Conservation (phyloP, 768 basidiomycete genomes). For the Mycena alexandri region DNA sequence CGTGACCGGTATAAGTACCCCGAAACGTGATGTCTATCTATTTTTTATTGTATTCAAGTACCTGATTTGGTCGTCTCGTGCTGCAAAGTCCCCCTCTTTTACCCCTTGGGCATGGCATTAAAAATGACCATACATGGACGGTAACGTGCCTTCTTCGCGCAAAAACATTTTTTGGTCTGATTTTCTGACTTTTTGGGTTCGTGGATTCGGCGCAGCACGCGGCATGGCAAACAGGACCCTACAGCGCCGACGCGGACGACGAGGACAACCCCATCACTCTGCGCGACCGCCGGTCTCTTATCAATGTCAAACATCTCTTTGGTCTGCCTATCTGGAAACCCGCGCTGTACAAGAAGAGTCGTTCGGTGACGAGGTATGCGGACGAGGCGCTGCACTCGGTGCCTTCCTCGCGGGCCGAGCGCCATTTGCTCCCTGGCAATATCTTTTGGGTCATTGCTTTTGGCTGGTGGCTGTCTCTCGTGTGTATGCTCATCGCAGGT, state of each 20-base stretch:
- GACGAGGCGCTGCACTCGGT: constrained; percentile 94
- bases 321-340: constrained; percentile 99
- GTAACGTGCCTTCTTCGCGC: too few species aligned
- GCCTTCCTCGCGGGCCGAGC: constrained; percentile 93
- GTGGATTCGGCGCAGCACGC: constrained; percentile 38
- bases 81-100: too few species aligned
- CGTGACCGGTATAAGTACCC: too few species aligned
- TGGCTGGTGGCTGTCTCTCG: constrained; percentile 92
- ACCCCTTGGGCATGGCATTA: too few species aligned
- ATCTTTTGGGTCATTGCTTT: constrained; percentile 91
- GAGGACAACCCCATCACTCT: constrained; percentile 93
- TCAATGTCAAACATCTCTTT: constrained; percentile 99
- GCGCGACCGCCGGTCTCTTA: constrained; percentile 95
- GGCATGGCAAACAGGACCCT: constrained; percentile 59
- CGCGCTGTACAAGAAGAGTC: constrained; percentile 96
- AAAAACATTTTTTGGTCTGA: too few species aligned
- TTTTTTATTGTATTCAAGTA: too few species aligned
- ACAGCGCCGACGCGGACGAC: constrained; percentile 47
- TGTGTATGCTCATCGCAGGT: constrained; percentile 75
- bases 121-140: too few species aligned
- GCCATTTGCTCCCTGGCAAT: constrained; percentile 94
- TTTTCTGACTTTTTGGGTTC: too few species aligned
- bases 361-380: constrained; percentile 95
- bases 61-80: too few species aligned
- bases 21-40: too few species aligned